These are phyloP conservation scores for Neoboletus magnificus DNA, from an alignment of 768 basidiomycete species.

Conservation along the genomic window DNA sequence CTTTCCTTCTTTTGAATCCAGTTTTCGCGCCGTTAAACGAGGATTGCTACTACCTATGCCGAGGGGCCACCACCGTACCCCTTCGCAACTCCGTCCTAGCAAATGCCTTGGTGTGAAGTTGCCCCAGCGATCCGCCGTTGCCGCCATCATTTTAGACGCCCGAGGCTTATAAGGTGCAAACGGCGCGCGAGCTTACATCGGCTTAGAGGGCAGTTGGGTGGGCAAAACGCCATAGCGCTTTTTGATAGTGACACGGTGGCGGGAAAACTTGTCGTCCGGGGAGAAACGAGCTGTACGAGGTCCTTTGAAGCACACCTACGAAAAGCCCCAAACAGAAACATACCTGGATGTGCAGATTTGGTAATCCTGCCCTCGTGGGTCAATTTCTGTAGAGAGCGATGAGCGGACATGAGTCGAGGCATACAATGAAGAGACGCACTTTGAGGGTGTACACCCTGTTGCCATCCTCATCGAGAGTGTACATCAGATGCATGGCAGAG, in stretches of 20 bases:
- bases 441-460: conserved; percentile 92
- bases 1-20: neutral
- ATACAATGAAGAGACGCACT: conserved; percentile 41
- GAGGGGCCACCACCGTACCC: neutral
- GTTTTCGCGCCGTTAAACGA: neutral
- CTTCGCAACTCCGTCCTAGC: neutral
- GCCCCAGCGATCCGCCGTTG: neutral
- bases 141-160: neutral
- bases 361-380: conserved; percentile 80
- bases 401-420: neutral
- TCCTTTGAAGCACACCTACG: neutral
- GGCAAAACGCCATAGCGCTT: conserved; percentile 86
- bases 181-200: conserved; percentile 52
- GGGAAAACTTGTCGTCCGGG: conserved; percentile 98
- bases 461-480: conserved; percentile 72
- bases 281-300: conserved; percentile 84
- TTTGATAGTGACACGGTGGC: conserved; percentile 96
- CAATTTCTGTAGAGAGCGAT: conserved; percentile 60
- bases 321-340: conserved; percentile 11
- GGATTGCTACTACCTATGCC: neutral
- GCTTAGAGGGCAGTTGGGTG: conserved; percentile 87
- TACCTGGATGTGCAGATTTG: conserved; percentile 97
- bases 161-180: neutral
- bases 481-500: conserved; percentile 93
- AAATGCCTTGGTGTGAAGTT: neutral